These are phyloP conservation scores for Centaurea solstitialis DNA, from an alignment of 129 eudicot species.

Conservation along the genomic window DNA sequence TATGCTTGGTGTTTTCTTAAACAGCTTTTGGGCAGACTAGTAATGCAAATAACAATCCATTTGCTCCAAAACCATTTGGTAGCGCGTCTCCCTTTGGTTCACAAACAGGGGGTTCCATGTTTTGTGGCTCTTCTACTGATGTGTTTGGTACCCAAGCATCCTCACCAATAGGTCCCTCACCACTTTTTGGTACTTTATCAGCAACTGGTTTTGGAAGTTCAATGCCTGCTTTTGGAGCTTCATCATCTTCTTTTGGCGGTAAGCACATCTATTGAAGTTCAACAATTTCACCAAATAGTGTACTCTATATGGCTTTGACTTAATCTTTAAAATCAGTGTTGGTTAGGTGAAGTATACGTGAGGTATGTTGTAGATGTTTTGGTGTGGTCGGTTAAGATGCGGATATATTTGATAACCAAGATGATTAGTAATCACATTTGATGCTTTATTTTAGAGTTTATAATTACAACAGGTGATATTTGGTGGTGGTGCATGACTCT, in stretches of 20 bases:
- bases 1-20: not conserved
- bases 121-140: conserved; percentile 91
- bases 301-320: conserved; percentile 1
- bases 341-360: conserved; percentile 1
- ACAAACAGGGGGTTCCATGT: conserved; percentile 84
- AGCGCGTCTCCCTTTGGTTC: conserved; percentile 79
- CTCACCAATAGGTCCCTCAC: conserved; percentile 66
- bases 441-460: not conserved
- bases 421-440: not conserved
- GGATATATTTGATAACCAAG: not conserved
- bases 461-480: not conserved
- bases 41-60: conserved; percentile 75
- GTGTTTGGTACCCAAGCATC: conserved; percentile 81
- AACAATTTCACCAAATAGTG: not conserved
- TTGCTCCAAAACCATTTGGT: conserved; percentile 92
- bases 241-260: conserved; percentile 75
- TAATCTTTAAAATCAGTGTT: conserved; percentile 5
- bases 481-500: not conserved
- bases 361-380: conserved; percentile 1
- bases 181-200: conserved; percentile 83
- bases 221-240: conserved; percentile 67
- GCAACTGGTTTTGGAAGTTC: conserved; percentile 81
- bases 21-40: conserved; percentile 93
- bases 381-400: conserved; percentile 2
- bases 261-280: conserved; percentile 16